These are phyloP conservation scores for Kodamaea arcana DNA, from an alignment of 1,139 yeast genomes.

Conservation along the genomic window DNA sequence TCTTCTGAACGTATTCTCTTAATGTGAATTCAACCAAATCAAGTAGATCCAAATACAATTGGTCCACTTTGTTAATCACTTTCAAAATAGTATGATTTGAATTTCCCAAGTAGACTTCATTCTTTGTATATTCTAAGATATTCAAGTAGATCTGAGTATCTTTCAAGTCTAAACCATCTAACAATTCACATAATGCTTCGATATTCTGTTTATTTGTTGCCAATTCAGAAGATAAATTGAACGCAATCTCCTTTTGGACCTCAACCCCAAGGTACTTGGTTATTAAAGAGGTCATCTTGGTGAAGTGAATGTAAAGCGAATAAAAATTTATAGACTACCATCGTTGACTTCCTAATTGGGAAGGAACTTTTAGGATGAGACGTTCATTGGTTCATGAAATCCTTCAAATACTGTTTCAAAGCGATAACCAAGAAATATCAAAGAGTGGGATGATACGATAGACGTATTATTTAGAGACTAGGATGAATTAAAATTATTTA, in stretches of 20 bases:
- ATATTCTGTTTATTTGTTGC: slow-evolving; percentile 16
- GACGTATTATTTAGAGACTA: too few relatives aligned
- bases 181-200: slow-evolving; percentile 32
- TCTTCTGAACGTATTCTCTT: slow-evolving; percentile 11
- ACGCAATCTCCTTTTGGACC: slow-evolving; percentile 24
- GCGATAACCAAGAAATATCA: too few relatives aligned
- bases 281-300: slow-evolving; percentile 21
- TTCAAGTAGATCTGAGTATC: slow-evolving; percentile 17
- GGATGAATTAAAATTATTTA: too few relatives aligned
- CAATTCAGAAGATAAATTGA: slow-evolving; percentile 18
- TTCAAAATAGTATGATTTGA: slow-evolving; percentile 11
- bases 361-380: too few relatives aligned
- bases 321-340: too few relatives aligned
- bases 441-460: too few relatives aligned
- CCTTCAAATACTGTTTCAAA: too few relatives aligned
- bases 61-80: slow-evolving; percentile 17
- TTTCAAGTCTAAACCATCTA: slow-evolving; percentile 23
- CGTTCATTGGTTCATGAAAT: too few relatives aligned
- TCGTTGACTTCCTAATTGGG: too few relatives aligned
- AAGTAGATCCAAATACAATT: slow-evolving; percentile 17
- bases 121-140: slow-evolving; percentile 15
- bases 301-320: too few relatives aligned
- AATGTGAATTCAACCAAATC: slow-evolving; percentile 12
- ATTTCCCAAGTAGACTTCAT: slow-evolving; percentile 7
- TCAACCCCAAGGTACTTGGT: slow-evolving; percentile 26